Conservation (phyloP, 306 rosid species). For the Amphicarpaea edgeworthii region DNA sequence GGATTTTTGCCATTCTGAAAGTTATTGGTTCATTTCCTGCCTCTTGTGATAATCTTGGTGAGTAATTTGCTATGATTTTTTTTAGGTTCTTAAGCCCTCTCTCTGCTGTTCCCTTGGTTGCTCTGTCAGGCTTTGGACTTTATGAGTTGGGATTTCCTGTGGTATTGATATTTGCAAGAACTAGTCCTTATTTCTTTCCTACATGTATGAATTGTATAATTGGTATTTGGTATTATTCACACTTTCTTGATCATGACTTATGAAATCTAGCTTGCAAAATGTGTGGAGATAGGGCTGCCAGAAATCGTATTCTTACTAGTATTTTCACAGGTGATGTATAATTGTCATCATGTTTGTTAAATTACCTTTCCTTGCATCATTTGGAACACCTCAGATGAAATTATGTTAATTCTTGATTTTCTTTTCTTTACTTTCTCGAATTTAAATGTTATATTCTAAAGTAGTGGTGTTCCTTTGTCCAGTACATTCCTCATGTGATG, state of each 20-base stretch:
- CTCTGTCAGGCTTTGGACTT: slow-evolving; percentile 89
- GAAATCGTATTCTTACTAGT: slow-evolving; percentile 71
- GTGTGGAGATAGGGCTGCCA: slow-evolving; percentile 96
- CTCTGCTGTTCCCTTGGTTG: slow-evolving; percentile 89
- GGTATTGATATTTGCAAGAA: slow-evolving; percentile 59
- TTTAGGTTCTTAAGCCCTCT: slow-evolving; percentile 89
- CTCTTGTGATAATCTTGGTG: slow-evolving; percentile 24
- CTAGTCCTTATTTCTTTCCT: slow-evolving; percentile 5
- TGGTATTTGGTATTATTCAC: slow-evolving; percentile 22
- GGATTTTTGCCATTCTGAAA: neutral
- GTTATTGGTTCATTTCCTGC: neutral
- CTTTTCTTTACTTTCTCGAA: slow-evolving; percentile 8
- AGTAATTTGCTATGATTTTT: slow-evolving; percentile 44
- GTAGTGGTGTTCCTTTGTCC: slow-evolving; percentile 48
- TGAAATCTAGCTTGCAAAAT: slow-evolving; percentile 74
- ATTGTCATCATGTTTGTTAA: slow-evolving; percentile 20
- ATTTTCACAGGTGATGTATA: slow-evolving; percentile 78
- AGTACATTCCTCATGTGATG: slow-evolving; percentile 87
- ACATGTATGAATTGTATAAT: slow-evolving; percentile 13
- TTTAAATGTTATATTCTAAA: slow-evolving; percentile 10
- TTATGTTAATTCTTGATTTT: neutral
- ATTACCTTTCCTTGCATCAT: slow-evolving; percentile 7
- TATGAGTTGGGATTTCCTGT: slow-evolving; percentile 87
- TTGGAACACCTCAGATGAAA: slow-evolving; percentile 6
- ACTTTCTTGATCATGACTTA: slow-evolving; percentile 28